Evolutionary conservation across 106 monocot species (phyloP), one percentile per base, ranked within the genome.

Genomic region (Dendrobium huoshanense): DNA sequence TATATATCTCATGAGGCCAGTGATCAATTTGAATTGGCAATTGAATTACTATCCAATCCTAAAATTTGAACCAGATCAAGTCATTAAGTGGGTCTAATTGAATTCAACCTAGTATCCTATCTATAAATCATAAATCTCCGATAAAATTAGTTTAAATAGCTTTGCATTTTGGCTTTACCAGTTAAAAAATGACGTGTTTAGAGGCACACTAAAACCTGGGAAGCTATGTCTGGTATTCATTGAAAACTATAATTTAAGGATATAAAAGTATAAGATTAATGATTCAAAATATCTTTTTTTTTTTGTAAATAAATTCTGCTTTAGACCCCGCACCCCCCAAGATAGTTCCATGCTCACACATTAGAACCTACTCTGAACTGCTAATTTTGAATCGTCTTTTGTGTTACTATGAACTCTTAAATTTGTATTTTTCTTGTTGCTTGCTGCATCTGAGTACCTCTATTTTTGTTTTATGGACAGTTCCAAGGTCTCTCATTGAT

Each of bases 401-500:
- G 20, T 19, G 25, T 25, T 15, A 25, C 13, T 25, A 51, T 76
- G 76, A 76, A 76, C 49, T 76, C 43, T 47, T 22, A 29, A 49
- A 76, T 15, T 42, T 9, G 8, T n/a, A 42, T 41, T 41, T 44
- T 70, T 13, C 70, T 37, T 70, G 27, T 40, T 74, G 4, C 40
- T 74, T 48, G 11, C 22, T 76, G 18, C 76, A 15, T 76, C 41
- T 76, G 24, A 76, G 3, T 48, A 76, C 27, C 27, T 24, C 2
- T 74, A 9, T 51, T 10, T 25, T 25, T 51, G n/a, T 76, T 44
- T 80, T 77, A 37, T 83, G 73, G 16, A 15, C 75, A 93, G 93
- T 91, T 42, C 93, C 87, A 43, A 87, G 77, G 59, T 82, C 81
- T 49, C 80, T 58, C 80, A 91, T 93, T 47, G 93, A 91, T 79